These are phyloP conservation scores for Trametes maxima DNA, from an alignment of 768 basidiomycete species.

Conservation along the genomic window DNA sequence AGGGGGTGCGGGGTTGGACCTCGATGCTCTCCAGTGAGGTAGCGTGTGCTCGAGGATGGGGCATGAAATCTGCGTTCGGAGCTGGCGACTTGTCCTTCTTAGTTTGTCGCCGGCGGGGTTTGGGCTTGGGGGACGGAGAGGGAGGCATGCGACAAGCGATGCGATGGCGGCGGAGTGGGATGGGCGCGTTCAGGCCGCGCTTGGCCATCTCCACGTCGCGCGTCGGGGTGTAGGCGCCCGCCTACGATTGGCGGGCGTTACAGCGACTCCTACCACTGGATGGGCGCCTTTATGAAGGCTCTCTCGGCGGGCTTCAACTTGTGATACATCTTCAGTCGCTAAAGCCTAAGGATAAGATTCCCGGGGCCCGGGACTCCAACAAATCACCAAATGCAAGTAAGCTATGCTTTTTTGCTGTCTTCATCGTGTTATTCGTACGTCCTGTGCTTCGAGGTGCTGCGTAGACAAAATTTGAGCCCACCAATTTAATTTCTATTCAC, in stretches of 20 bases:
- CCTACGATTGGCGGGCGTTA: neutral
- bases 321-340: no score
- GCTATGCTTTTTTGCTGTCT: no score
- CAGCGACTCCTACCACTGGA: no score
- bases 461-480: no score
- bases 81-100: slow-evolving; percentile 7
- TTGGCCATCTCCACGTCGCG: neutral
- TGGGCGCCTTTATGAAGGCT: no score
- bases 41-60: slow-evolving; percentile 23
- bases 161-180: neutral
- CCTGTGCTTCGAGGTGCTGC: no score
- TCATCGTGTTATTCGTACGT: no score
- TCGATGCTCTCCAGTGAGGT: slow-evolving; percentile 35
- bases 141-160: slow-evolving; percentile 17
- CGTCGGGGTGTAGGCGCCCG: neutral
- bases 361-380: no score
- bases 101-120: slow-evolving; percentile 19
- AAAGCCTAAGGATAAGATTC: no score
- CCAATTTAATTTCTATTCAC: no score
- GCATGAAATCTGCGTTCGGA: slow-evolving; percentile 25
- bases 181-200: neutral
- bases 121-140: slow-evolving; percentile 7
- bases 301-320: no score
- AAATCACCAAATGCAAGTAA: no score
- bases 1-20: slow-evolving; percentile 32